These are phyloP conservation scores for Lentinula detonsa DNA, from an alignment of 768 basidiomycete species.

Conservation along the genomic window DNA sequence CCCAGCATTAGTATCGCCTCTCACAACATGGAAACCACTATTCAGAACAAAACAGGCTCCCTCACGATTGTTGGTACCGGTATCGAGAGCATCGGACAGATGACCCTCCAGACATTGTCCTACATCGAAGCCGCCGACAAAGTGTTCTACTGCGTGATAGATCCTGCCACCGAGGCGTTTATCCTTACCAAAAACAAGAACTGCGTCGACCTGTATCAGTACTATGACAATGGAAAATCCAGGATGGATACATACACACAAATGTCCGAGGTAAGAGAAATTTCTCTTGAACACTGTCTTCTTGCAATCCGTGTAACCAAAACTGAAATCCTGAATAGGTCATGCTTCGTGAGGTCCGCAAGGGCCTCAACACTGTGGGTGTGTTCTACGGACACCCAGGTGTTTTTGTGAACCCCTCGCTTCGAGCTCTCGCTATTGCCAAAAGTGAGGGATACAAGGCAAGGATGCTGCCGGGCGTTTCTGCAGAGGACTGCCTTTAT, in stretches of 20 bases:
- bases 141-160: constrained; percentile 2
- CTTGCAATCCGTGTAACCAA: neutral
- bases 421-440: constrained; percentile 1
- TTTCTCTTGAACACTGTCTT: neutral
- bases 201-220: constrained; percentile 3
- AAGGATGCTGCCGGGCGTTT: constrained; percentile 4
- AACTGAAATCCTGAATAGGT: neutral
- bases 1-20: neutral
- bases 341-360: constrained; percentile 1
- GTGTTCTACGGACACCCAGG: constrained; percentile 5
- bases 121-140: constrained; percentile 5
- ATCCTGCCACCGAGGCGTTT: constrained; percentile 4
- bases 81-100: constrained; percentile 5
- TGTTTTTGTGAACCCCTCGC: constrained; percentile 3
- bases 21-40: neutral
- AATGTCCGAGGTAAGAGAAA: neutral
- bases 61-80: constrained; percentile 3
- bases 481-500: constrained; percentile 6
- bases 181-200: constrained; percentile 4
- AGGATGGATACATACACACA: constrained; percentile 5
- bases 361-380: neutral
- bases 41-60: neutral
- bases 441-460: constrained; percentile 3
- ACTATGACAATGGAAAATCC: constrained; percentile 4
- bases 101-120: constrained; percentile 5